phyloP scores from a whole-genome alignment of 495 filamentous ascomycete species.

The Xylaria scruposa region DNA sequence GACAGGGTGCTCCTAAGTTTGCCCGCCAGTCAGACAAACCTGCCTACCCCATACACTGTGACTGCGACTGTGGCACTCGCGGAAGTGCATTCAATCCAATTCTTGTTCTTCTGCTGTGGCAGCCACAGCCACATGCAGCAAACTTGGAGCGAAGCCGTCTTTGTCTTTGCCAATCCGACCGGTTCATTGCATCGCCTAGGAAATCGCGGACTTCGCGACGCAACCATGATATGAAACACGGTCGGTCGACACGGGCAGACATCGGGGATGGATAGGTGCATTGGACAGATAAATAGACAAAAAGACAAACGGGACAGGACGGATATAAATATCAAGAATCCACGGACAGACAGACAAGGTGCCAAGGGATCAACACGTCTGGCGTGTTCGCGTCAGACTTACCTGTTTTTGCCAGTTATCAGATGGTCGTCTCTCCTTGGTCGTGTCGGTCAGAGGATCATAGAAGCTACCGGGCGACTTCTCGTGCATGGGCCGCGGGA shows the following conservation, averaged over 20 bases:
- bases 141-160: constrained; percentile 14
- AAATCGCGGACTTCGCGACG: constrained; percentile 2
- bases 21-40: constrained; percentile 28
- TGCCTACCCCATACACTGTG: constrained; percentile 25
- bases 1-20: constrained; percentile 21
- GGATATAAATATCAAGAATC: not conserved
- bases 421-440: constrained; percentile 53
- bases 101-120: not conserved
- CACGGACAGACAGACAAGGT: not conserved
- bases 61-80: constrained; percentile 10
- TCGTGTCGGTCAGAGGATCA: constrained; percentile 61
- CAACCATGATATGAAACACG: constrained; percentile 2
- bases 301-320: constrained; percentile 11
- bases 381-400: constrained; percentile 24
- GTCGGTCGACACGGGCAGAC: constrained; percentile 17
- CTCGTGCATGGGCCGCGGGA: constrained; percentile 50
- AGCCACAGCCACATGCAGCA: constrained; percentile 2
- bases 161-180: constrained; percentile 19
- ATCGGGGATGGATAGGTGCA: constrained; percentile 23
- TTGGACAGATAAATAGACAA: constrained; percentile 26
- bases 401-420: constrained; percentile 48
- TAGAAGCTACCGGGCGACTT: constrained; percentile 59
- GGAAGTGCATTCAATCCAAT: constrained; percentile 18
- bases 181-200: constrained; percentile 8
- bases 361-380: not conserved